These are phyloP conservation scores for Blepharisma undulans DNA, from an alignment of 169 alveolate genomes.

Conservation along the genomic window DNA sequence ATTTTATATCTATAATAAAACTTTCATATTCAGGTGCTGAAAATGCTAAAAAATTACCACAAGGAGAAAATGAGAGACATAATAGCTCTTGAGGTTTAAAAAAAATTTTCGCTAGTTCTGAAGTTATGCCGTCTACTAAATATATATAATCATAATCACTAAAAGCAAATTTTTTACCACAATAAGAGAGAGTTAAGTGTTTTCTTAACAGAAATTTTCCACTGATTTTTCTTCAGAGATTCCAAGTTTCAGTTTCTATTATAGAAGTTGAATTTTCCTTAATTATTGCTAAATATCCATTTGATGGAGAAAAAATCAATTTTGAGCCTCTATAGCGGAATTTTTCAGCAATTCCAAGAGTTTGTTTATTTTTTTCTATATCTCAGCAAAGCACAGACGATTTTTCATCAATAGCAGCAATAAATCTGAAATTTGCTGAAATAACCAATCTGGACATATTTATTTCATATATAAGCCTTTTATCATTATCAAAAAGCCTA, in stretches of 20 bases:
- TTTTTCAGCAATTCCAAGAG: not conserved
- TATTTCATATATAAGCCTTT: too few species aligned
- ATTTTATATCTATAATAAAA: too few species aligned
- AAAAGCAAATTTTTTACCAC: not conserved
- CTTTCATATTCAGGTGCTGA: not conserved
- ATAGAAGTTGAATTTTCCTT: too few species aligned
- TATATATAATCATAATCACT: too few species aligned
- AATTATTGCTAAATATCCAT: not conserved
- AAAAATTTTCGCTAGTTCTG: not conserved
- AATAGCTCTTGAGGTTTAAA: too few species aligned
- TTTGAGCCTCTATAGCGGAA: not conserved
- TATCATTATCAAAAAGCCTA: too few species aligned
- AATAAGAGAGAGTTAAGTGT: not conserved
- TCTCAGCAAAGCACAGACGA: not conserved
- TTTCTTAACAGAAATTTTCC: not conserved
- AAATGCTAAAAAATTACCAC: not conserved
- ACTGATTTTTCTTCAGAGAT: not conserved
- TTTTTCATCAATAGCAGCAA: not conserved
- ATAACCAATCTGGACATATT: not conserved
- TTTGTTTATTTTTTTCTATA: not conserved
- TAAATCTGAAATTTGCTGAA: too few species aligned
- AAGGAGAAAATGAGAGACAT: not conserved
- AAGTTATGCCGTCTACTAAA: not conserved
- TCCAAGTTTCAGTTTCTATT: not conserved
- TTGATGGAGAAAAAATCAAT: not conserved